Evolutionary conservation across 805 yeast species (phyloP).

Genomic region (Yamadazyma sp.): DNA sequence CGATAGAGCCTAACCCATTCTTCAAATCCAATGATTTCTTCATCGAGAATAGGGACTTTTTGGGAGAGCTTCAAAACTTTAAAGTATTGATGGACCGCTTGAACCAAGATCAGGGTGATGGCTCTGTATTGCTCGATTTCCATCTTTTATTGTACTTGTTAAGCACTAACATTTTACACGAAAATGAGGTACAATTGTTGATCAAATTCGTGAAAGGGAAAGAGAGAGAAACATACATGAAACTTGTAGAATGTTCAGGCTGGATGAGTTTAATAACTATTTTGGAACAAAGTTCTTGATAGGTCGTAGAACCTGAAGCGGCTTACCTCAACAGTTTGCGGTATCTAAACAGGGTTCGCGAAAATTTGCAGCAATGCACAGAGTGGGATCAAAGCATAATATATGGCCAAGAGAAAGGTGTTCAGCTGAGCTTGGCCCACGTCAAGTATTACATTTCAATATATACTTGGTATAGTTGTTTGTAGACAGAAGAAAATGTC

Average conservation of each 20-base stretch:
- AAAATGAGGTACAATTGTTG: constrained; percentile 53
- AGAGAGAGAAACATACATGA: constrained; percentile 46
- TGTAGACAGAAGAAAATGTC: too few relatives aligned
- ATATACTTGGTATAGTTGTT: too few relatives aligned
- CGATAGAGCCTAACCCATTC: constrained; percentile 54
- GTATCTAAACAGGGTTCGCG: too few relatives aligned
- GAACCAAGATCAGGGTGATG: constrained; percentile 31
- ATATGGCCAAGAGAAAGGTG: background rate
- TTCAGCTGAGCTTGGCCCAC: background rate
- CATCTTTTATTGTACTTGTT: constrained; percentile 66
- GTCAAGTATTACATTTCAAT: too few relatives aligned
- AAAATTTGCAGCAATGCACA: constrained; percentile 6
- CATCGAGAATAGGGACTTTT: constrained; percentile 73
- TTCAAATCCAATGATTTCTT: constrained; percentile 56
- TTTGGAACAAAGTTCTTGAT: constrained; percentile 32
- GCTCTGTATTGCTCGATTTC: constrained; percentile 58
- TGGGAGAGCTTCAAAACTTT: constrained; percentile 75
- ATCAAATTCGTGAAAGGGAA: constrained; percentile 46
- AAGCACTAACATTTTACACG: constrained; percentile 55
- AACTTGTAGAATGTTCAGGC: constrained; percentile 62
- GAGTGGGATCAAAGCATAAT: too few relatives aligned
- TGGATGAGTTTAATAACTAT: constrained; percentile 78
- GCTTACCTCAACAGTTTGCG: too few relatives aligned
- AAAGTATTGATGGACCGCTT: constrained; percentile 53
- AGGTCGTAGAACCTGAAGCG: too few relatives aligned